Percentiles rank a stretch among this genome's conserved stretches.
These are phyloP conservation scores for Achaetomium macrosporum DNA, from an alignment of 2,329 filamentous ascomycete genomes.

Conservation along the genomic window DNA sequence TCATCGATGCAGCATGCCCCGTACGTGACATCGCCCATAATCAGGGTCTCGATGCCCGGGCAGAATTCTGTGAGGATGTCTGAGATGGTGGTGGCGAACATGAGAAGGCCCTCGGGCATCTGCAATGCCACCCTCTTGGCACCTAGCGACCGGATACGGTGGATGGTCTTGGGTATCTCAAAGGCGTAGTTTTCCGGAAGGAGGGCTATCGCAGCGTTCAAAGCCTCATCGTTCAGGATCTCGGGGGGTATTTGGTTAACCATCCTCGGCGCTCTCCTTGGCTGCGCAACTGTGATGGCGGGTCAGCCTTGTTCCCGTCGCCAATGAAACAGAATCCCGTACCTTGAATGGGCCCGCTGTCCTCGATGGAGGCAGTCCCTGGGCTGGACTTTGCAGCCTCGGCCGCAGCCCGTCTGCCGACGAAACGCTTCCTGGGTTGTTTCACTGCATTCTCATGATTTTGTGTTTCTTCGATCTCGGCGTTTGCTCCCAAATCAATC, in stretches of 20 bases:
- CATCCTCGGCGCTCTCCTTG: slow-evolving; percentile 68
- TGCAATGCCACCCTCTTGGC: slow-evolving; percentile 88
- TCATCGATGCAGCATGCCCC: slow-evolving; percentile 98
- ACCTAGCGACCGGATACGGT: slow-evolving; percentile 75
- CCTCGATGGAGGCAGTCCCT: slow-evolving; percentile 40
- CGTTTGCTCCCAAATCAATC: slow-evolving; percentile 63
- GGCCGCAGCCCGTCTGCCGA: slow-evolving; percentile 71
- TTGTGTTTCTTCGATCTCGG: slow-evolving; percentile 50
- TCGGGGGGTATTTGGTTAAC: slow-evolving; percentile 85
- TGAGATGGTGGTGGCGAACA: slow-evolving; percentile 96
- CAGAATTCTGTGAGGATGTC: slow-evolving; percentile 96
- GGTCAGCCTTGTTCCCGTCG: slow-evolving; percentile 8
- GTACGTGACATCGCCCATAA: slow-evolving; percentile 99
- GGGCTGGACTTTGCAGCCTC: slow-evolving; percentile 46
- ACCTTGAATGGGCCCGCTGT: slow-evolving; percentile 65
- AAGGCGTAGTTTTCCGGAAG: slow-evolving; percentile 97
- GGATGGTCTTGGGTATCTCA: slow-evolving; percentile 96
- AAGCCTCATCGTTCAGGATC: slow-evolving; percentile 76
- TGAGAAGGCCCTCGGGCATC: slow-evolving; percentile 88
- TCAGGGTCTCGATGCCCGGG: slow-evolving; percentile 82
- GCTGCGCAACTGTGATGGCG: slow-evolving; percentile 54
- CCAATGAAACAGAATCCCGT: slow-evolving; percentile 20
- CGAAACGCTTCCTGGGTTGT: slow-evolving; percentile 87
- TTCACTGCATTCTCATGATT: slow-evolving; percentile 40
- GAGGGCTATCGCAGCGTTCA: slow-evolving; percentile 80